phyloP scores from a whole-genome alignment of 257 asterid genomes.

The Fraxinus anomala region DNA sequence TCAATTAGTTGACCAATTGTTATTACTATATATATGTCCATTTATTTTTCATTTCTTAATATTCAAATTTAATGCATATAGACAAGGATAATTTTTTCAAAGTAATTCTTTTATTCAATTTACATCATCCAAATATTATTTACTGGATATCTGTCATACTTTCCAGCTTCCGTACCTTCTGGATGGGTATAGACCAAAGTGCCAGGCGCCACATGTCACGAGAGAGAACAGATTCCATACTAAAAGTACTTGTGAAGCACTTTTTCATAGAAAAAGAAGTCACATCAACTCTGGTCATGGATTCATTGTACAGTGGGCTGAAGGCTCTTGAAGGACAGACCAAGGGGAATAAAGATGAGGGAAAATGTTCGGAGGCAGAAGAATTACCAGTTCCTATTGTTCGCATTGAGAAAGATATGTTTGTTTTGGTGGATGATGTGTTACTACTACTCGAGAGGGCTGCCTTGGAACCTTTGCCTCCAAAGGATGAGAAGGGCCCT shows the following conservation, averaged over 20 bases:
- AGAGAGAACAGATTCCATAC: slow-evolving; percentile 72
- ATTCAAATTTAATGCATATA: slow-evolving; percentile 1
- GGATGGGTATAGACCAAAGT: slow-evolving; percentile 75
- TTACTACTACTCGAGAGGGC: slow-evolving; percentile 82
- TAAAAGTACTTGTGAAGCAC: slow-evolving; percentile 76
- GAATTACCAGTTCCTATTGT: slow-evolving; percentile 64
- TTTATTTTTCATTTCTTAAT: background rate
- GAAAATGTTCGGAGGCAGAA: slow-evolving; percentile 54
- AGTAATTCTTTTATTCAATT: background rate
- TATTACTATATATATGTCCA: background rate
- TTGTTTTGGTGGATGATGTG: slow-evolving; percentile 86
- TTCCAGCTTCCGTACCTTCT: slow-evolving; percentile 85
- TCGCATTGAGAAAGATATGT: slow-evolving; percentile 64
- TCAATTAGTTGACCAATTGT: background rate
- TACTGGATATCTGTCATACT: slow-evolving; percentile 28
- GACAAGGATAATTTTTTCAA: background rate
- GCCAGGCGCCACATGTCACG: slow-evolving; percentile 64
- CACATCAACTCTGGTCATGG: slow-evolving; percentile 96
- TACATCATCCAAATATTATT: slow-evolving; percentile 12
- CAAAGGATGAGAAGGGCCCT: slow-evolving; percentile 95
- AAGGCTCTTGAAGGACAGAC: slow-evolving; percentile 84
- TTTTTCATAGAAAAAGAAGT: slow-evolving; percentile 96
- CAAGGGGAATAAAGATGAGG: slow-evolving; percentile 65
- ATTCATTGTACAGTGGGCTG: slow-evolving; percentile 85
- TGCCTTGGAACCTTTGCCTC: slow-evolving; percentile 86